A percentile compares a stretch with the other conserved stretches of the same genome.
Evolutionary conservation across 1,284 basidiomycete species (phyloP).

Genomic region (Microbotryum saponariae): DNA sequence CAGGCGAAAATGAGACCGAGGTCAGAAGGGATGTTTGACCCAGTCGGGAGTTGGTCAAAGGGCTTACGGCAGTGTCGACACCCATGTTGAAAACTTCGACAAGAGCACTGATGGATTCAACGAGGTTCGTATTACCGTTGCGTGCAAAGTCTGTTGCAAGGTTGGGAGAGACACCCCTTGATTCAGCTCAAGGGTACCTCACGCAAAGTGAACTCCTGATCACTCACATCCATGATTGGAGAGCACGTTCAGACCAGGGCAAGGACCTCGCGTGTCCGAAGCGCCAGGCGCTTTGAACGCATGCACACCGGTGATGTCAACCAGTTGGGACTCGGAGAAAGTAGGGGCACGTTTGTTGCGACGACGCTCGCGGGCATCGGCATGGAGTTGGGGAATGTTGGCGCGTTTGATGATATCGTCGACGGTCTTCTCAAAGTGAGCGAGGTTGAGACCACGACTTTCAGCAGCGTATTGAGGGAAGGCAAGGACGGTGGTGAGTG

Average conservation of each 20-base stretch:
- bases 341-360: slow-evolving; percentile 3
- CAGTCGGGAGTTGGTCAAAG: too few relatives aligned
- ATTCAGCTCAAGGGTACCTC: neutral
- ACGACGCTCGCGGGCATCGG: neutral
- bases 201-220: too few relatives aligned
- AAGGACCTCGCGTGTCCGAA: slow-evolving; percentile 12
- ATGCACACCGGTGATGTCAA: slow-evolving; percentile 7
- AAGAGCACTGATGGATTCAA: slow-evolving; percentile 3
- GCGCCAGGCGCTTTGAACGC: neutral
- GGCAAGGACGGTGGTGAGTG: neutral
- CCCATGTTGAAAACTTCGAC: slow-evolving; percentile 8
- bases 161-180: neutral
- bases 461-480: slow-evolving; percentile 5
- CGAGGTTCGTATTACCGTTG: slow-evolving; percentile 5
- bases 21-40: too few relatives aligned
- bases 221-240: slow-evolving; percentile 9
- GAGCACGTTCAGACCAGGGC: slow-evolving; percentile 5
- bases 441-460: neutral
- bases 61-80: neutral
- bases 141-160: slow-evolving; percentile 5
- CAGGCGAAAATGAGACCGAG: neutral
- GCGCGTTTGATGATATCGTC: slow-evolving; percentile 9
- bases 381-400: slow-evolving; percentile 2
- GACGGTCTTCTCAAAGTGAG: neutral
- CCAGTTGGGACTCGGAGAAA: slow-evolving; percentile 3